Evolutionary conservation across 805 yeast genomes (phyloP).

Genomic region (Schwanniomyces yamadae): DNA sequence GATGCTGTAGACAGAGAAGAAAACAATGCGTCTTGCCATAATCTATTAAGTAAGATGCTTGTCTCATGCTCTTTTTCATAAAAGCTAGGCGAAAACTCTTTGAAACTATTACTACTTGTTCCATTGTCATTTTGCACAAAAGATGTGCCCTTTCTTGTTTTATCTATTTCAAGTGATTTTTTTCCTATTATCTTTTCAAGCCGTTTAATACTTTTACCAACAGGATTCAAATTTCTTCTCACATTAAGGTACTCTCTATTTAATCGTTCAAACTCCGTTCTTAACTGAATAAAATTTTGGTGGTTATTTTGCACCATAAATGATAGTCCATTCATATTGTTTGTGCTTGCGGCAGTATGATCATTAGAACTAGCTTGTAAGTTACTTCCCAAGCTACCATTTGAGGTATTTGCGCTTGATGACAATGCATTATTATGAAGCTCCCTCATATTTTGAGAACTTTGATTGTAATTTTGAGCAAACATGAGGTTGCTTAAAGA

Average conservation of each 20-base stretch:
- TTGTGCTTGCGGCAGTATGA: constrained; percentile 10
- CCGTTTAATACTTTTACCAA: constrained; percentile 60
- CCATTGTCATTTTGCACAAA: constrained; percentile 3
- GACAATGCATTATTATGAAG: constrained; percentile 2
- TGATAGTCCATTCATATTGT: constrained; percentile 27
- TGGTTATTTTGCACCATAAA: constrained; percentile 29
- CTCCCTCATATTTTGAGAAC: constrained; percentile 17
- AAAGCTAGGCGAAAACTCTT: constrained; percentile 32
- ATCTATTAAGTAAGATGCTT: constrained; percentile 20
- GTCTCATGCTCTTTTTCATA: constrained; percentile 33
- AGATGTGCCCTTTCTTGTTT: constrained; percentile 14
- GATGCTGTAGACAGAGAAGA: constrained; percentile 14
- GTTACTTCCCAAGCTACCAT: constrained; percentile 2
- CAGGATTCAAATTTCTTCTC: constrained; percentile 68
- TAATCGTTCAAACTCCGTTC: constrained; percentile 77
- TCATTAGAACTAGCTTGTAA: neutral
- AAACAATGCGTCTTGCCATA: constrained; percentile 43
- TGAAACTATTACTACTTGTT: constrained; percentile 29
- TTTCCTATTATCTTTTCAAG: constrained; percentile 26
- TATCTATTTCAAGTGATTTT: constrained; percentile 23
- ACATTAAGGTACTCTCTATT: constrained; percentile 72
- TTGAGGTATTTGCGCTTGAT: constrained; percentile 9
- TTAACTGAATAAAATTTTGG: constrained; percentile 53
- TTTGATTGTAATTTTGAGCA: constrained; percentile 29
- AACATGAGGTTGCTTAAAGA: constrained; percentile 42